These are phyloP conservation scores for Chalara sp. DNA, from an alignment of 2,329 filamentous ascomycete genomes.

Conservation along the genomic window DNA sequence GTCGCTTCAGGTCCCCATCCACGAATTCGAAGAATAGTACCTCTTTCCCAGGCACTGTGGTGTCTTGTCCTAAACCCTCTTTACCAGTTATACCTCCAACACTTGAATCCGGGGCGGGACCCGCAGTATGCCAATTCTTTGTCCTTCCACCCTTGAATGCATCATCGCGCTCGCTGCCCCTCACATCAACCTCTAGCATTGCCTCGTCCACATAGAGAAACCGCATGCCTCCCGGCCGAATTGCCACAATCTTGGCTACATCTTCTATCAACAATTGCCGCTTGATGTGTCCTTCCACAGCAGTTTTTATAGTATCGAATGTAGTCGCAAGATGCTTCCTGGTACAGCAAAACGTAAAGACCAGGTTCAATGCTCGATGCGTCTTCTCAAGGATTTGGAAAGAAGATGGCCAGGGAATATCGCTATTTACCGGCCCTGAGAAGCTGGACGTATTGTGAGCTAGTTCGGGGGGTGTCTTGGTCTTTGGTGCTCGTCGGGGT, in stretches of 20 bases:
- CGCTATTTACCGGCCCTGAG: conserved; percentile 17
- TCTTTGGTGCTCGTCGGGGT: conserved; percentile 38
- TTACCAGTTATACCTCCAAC: conserved; percentile 49
- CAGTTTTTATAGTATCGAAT: conserved; percentile 76
- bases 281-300: conserved; percentile 79
- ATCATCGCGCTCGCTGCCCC: conserved; percentile 59
- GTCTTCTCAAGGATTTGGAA: conserved; percentile 70
- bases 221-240: conserved; percentile 71
- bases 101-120: conserved; percentile 45
- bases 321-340: conserved; percentile 89
- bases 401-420: conserved; percentile 59
- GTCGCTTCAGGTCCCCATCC: conserved; percentile 81
- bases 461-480: conserved; percentile 14
- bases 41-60: conserved; percentile 44
- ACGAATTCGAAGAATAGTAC: conserved; percentile 88
- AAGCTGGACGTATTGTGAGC: conserved; percentile 17
- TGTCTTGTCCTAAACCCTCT: conserved; percentile 32
- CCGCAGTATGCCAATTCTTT: conserved; percentile 42
- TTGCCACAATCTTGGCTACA: conserved; percentile 71
- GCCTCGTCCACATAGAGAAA: conserved; percentile 85
- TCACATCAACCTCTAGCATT: conserved; percentile 72
- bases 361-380: conserved; percentile 80
- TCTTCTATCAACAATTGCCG: conserved; percentile 66
- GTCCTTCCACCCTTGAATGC: conserved; percentile 52
- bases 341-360: conserved; percentile 92